Base-by-base conservation (phyloP, 768 basidiomycete genomes). In the Kwoniella dendrophila region DNA sequence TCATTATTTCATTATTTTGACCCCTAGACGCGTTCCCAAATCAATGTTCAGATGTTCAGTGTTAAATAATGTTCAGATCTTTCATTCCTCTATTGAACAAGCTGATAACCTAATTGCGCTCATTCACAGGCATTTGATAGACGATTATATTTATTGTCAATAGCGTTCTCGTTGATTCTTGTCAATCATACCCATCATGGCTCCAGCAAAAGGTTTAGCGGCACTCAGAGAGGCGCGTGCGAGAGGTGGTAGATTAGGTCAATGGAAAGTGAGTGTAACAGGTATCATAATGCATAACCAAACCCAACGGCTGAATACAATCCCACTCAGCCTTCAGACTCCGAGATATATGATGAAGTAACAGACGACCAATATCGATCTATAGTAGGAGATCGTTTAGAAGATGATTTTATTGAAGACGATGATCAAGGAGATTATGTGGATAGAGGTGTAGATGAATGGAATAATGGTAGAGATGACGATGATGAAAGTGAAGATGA, bases 381-480 rank as follows among this genome's bases (percentile, higher is more conserved):
- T 20, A 89, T 99, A 57, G 96, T 99, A 4, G 85, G 84, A 57
- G 86, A 87, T 0, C 84, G 96, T 18, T 83, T 96, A 6, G 87
- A 90, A 68, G 92, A 97, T 67, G 96, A 99, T 77, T 99, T 99
- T 64, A 90, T 98, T 20, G 88, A 89, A 36, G 96, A 98, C 72
- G 96, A 98, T 80, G 92, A 92, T 27, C 85, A 88, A 0, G 84
- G 83, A 14, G 96, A 92, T 4, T 98, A 99, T 71, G 87, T 88
- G 77, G 96, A 99, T 81, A 91, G 96, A 74, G 96, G 96, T 4
- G 88, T 92, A 87, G 96, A 98, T 61, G 93, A 95, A 72, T 97
- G 91, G 88, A 85, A 84, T 32, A 71, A 62, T 11, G 71, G 60
- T 27, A 67, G 68, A 12, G 63, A 69, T 26, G 74, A 69, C 49